Percentiles rank a stretch among this genome's conserved stretches.
phyloP scores from a whole-genome alignment of 1,284 basidiomycete genomes.

The Rhodotorula sp. region DNA sequence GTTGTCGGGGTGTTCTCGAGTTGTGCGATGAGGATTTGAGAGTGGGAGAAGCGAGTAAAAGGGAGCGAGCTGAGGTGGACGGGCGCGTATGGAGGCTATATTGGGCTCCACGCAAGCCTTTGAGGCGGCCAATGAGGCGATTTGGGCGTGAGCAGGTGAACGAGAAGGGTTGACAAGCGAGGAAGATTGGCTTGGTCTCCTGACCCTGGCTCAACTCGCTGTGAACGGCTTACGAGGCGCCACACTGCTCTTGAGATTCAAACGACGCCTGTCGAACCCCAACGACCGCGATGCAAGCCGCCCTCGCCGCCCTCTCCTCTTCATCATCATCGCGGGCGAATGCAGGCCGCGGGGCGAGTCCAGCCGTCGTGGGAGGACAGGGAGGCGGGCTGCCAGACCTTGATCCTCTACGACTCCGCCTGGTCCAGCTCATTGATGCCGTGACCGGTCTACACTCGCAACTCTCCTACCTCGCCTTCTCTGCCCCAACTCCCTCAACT shows the following conservation, averaged over 20 bases:
- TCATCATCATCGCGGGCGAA: not conserved
- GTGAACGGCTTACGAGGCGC: not conserved
- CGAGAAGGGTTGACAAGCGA: no score
- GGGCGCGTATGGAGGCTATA: no score
- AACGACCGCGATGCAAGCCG: slow-evolving; percentile 1
- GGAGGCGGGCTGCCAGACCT: not conserved
- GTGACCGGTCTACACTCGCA: slow-evolving; percentile 24
- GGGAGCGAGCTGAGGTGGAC: no score
- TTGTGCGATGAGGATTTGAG: no score
- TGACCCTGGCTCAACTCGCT: not conserved
- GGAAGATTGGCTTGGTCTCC: no score
- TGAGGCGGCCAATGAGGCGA: no score
- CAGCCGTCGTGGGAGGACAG: no score
- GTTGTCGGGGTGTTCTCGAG: no score
- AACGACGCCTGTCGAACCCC: not conserved
- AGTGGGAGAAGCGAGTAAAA: no score
- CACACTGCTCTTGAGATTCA: no score
- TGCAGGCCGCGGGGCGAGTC: not conserved
- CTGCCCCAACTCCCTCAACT: slow-evolving; percentile 13
- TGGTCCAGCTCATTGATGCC: slow-evolving; percentile 35
- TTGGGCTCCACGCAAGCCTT: no score
- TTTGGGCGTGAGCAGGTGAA: no score
- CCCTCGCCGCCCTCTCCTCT: slow-evolving; percentile 3
- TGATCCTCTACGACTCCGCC: slow-evolving; percentile 34
- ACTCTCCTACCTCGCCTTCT: slow-evolving; percentile 20